Percentiles rank a stretch among this genome's conserved stretches.
phyloP scores from a whole-genome alignment of 306 rosid species.

The Dryas drummondii region DNA sequence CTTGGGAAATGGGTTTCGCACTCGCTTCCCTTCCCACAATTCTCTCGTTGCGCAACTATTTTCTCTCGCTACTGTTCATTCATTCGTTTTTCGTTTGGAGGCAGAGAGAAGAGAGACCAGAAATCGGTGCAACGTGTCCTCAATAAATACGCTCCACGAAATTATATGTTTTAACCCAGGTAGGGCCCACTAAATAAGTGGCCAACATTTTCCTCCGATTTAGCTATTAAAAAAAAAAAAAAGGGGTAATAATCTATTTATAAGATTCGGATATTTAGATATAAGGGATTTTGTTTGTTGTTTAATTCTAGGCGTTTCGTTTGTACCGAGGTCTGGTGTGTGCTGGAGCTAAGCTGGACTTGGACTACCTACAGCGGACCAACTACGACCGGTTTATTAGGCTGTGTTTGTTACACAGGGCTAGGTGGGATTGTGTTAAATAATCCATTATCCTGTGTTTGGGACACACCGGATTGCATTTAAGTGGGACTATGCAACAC shows the following conservation, averaged over 20 bases:
- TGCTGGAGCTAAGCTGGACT: background rate
- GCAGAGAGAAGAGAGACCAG: rapidly evolving
- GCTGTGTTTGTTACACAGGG: too few relatives aligned
- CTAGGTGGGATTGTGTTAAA: too few relatives aligned
- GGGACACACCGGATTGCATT: too few relatives aligned
- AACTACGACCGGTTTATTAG: background rate
- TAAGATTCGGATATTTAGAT: background rate
- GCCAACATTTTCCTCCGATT: background rate
- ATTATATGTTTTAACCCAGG: background rate
- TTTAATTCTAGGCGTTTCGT: background rate
- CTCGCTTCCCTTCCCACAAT: slow-evolving; percentile 13
- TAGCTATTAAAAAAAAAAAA: background rate
- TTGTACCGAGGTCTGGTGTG: background rate
- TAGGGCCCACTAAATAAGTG: background rate
- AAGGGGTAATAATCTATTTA: background rate
- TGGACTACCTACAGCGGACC: background rate
- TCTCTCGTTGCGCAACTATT: slow-evolving; percentile 17
- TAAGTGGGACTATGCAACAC: too few relatives aligned
- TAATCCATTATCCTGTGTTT: too few relatives aligned
- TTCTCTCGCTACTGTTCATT: background rate
- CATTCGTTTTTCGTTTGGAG: background rate
- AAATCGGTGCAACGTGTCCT: slow-evolving; percentile 23
- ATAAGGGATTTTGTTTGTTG: background rate
- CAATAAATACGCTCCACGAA: background rate
- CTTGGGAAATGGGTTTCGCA: background rate